Evolutionary conservation across 129 eudicot genomes (phyloP), one percentile per base, ranked within the genome.

Genomic region (Mikania micrantha): DNA sequence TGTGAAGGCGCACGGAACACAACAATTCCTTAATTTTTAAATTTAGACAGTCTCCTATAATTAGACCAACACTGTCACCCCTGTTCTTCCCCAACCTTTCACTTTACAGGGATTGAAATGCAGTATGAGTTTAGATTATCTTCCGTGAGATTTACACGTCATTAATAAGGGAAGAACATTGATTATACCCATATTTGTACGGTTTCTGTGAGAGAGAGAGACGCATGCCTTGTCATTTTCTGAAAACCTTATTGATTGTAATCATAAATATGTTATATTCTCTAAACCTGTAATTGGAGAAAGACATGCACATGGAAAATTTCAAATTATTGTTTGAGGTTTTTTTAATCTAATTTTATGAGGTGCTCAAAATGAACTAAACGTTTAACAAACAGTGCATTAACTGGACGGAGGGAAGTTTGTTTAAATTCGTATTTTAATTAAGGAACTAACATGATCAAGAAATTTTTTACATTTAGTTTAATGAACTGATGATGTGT

Each of bases 131-230:
- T 40, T 19, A 59, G 67, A 44, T 58, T 59, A 17, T 59, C 36
- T 59, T 71, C 36, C 24, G 60, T 28, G 60, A 40, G 66, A n/a
- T 71, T 5, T 34, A 44, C 48, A 5, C 48, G 45, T 32, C 67
- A 5, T 60, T 60, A 60, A 60, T 32, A 13, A 28, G 12, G 54
- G 42, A 70, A 70, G 32, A 71, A 9, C 24, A 70, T 70, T 70
- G 67, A 70, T 58, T 70, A 54, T 31, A 39, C 74, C 74, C 40
- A 39, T 9, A 12, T 35, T 49, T 63, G 71, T 73, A 71, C 76
- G 36, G 60, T 60, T 10, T 57, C n/a, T 52, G 11, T 45, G 66
- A 28, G 20, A 66, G 27, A 22, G 61, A 69, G 24, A 15, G 36
- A 35, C 13, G n/a, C 25, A 71, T 61, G 59, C 61, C 40, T 72